A percentile compares a stretch with the other conserved stretches of the same genome.
These are phyloP conservation scores for Didymella keratinophila DNA, from an alignment of 2,329 filamentous ascomycete species.

Conservation along the genomic window DNA sequence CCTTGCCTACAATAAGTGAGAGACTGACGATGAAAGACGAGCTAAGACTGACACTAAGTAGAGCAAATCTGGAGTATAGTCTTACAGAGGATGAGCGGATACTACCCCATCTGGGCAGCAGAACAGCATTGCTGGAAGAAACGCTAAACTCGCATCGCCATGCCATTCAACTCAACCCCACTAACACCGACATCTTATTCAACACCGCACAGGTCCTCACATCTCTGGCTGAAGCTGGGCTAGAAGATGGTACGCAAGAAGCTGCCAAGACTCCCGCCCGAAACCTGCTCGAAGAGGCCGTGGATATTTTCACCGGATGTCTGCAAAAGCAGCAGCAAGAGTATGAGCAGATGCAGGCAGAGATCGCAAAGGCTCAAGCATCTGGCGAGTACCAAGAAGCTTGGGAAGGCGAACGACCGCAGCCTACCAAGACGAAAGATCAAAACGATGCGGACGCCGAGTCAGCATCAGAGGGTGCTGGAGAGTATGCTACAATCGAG, in stretches of 20 bases:
- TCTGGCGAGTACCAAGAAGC: constrained; percentile 33
- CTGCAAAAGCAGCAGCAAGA: constrained; percentile 56
- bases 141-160: constrained; percentile 70
- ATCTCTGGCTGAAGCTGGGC: constrained; percentile 67
- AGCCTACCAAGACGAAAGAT: constrained; percentile 9
- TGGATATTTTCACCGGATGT: constrained; percentile 65
- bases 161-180: constrained; percentile 65
- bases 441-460: constrained; percentile 37
- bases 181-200: constrained; percentile 73
- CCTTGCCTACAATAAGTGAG: constrained; percentile 77
- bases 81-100: constrained; percentile 72
- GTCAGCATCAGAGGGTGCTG: constrained; percentile 50
- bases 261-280: constrained; percentile 56
- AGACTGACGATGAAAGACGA: no score
- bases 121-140: constrained; percentile 64
- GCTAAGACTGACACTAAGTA: constrained; percentile 35
- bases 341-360: constrained; percentile 51
- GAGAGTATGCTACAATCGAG: constrained; percentile 72
- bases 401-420: constrained; percentile 26
- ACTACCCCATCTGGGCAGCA: constrained; percentile 64
- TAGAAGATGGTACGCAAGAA: constrained; percentile 59
- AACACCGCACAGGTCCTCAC: constrained; percentile 76
- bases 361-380: constrained; percentile 43
- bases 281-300: constrained; percentile 65
- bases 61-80: constrained; percentile 73